Conservation (phyloP, 768 basidiomycete genomes). For the Hemileccinum impolitum region DNA sequence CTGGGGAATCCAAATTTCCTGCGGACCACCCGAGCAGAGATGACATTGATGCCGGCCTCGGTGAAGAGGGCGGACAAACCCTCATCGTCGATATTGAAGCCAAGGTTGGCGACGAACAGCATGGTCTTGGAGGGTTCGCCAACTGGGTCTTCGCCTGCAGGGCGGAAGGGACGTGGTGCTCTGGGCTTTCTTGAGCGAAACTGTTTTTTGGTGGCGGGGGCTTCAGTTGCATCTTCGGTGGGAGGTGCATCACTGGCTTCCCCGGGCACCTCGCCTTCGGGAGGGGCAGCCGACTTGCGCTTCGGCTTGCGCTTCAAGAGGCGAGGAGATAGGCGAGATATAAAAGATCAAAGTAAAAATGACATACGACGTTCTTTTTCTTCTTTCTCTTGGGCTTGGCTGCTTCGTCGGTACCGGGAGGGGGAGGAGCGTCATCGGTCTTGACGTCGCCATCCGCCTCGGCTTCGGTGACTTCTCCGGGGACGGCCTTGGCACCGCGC, state of each 20-base stretch:
- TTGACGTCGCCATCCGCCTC: conserved; percentile 79
- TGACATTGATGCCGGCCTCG: conserved; percentile 77
- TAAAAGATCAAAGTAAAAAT: neutral
- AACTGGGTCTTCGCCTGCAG: conserved; percentile 76
- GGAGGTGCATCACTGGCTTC: conserved; percentile 32
- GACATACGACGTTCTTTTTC: conserved; percentile 61
- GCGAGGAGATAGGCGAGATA: conserved; percentile 6
- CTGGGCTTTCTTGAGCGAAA: conserved; percentile 56
- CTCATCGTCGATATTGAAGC: conserved; percentile 88
- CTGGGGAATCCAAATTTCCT: conserved; percentile 79
- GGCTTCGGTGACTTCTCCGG: conserved; percentile 87
- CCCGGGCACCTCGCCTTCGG: conserved; percentile 27
- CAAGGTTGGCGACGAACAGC: conserved; percentile 97
- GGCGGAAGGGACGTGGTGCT: conserved; percentile 57
- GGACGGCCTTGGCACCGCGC: conserved; percentile 82
- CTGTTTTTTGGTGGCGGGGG: conserved; percentile 37
- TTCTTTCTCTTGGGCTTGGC: conserved; percentile 76
- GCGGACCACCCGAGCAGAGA: conserved; percentile 86
- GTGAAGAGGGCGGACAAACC: conserved; percentile 80
- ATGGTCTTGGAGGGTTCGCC: conserved; percentile 88
- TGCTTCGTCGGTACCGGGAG: conserved; percentile 50
- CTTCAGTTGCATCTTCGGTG: conserved; percentile 37
- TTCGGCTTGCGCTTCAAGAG: conserved; percentile 53
- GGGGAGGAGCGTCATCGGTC: conserved; percentile 50
- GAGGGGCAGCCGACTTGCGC: conserved; percentile 34